Conservation (phyloP, 2,329 filamentous ascomycete species). For the Graphium sp. region DNA sequence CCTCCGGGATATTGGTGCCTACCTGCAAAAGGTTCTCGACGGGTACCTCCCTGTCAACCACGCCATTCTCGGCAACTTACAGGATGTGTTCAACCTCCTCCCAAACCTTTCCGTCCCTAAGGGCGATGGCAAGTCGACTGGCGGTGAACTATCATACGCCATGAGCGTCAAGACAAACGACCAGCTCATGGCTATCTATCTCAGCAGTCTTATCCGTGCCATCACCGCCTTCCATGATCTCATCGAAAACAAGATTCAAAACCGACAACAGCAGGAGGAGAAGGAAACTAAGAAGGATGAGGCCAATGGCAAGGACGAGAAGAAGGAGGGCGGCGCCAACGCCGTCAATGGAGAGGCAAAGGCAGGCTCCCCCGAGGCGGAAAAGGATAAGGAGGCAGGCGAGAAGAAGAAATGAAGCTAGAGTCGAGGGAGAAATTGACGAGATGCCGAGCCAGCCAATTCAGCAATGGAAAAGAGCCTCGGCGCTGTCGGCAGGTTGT, state of each 20-base stretch:
- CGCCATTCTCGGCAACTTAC: slow-evolving; percentile 91
- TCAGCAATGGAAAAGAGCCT: no score
- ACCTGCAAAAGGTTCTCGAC: slow-evolving; percentile 90
- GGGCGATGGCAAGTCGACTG: slow-evolving; percentile 36
- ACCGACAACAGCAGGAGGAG: slow-evolving; percentile 91
- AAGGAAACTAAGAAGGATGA: slow-evolving; percentile 77
- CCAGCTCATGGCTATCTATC: slow-evolving; percentile 95
- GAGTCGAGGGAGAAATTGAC: neutral
- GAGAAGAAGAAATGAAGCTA: slow-evolving; percentile 25
- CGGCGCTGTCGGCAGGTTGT: no score
- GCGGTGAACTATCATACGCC: slow-evolving; percentile 77
- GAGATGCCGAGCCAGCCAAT: no score
- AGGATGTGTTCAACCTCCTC: slow-evolving; percentile 96
- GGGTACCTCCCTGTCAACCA: slow-evolving; percentile 91
- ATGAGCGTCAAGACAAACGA: slow-evolving; percentile 99
- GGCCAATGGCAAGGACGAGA: slow-evolving; percentile 38
- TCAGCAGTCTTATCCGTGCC: slow-evolving; percentile 88
- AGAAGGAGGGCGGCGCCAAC: slow-evolving; percentile 30
- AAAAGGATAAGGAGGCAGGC: slow-evolving; percentile 31
- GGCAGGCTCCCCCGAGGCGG: slow-evolving; percentile 15
- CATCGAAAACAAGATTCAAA: slow-evolving; percentile 99
- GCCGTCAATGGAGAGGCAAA: slow-evolving; percentile 27
- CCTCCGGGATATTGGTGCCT: slow-evolving; percentile 85
- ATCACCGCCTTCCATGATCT: slow-evolving; percentile 98
- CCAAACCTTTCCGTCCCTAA: slow-evolving; percentile 86